Evolutionary conservation across 2,329 filamentous ascomycete genomes (phyloP).

Genomic region (Aspergillus alliaceus): DNA sequence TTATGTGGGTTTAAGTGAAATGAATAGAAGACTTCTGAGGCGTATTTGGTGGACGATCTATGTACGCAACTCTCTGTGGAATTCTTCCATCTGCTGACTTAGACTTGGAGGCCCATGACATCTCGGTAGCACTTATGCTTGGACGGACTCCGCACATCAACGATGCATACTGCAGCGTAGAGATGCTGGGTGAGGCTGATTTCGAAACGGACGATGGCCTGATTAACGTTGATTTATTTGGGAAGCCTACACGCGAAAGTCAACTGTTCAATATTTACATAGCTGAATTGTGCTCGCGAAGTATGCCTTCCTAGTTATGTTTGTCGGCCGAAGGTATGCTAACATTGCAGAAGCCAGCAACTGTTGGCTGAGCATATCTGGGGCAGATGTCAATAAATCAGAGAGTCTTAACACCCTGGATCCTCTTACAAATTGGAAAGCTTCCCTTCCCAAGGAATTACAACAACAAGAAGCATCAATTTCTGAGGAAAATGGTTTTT

Average conservation of each 20-base stretch:
- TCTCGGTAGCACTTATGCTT: conserved; percentile 1
- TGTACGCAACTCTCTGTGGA: neutral
- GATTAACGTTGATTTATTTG: neutral
- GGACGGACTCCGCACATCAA: conserved; percentile 9
- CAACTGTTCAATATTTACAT: neutral
- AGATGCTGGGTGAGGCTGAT: conserved; percentile 1
- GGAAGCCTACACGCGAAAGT: neutral
- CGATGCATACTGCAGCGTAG: conserved; percentile 5
- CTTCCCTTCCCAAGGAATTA: neutral
- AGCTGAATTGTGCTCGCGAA: neutral
- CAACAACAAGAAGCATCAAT: neutral
- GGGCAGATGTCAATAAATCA: neutral
- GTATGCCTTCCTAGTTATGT: neutral
- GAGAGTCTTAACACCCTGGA: neutral
- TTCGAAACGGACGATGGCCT: neutral
- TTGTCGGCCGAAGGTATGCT: neutral
- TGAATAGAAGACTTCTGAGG: neutral
- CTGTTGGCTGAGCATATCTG: neutral
- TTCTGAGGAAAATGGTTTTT: neutral
- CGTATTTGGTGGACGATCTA: neutral
- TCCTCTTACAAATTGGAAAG: neutral
- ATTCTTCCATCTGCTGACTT: neutral
- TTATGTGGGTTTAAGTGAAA: neutral
- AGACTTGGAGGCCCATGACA: conserved; percentile 1
- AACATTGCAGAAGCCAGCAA: neutral